Conservation (phyloP, 176 grass and related monocot genomes). For the Melocanna baccifera region DNA sequence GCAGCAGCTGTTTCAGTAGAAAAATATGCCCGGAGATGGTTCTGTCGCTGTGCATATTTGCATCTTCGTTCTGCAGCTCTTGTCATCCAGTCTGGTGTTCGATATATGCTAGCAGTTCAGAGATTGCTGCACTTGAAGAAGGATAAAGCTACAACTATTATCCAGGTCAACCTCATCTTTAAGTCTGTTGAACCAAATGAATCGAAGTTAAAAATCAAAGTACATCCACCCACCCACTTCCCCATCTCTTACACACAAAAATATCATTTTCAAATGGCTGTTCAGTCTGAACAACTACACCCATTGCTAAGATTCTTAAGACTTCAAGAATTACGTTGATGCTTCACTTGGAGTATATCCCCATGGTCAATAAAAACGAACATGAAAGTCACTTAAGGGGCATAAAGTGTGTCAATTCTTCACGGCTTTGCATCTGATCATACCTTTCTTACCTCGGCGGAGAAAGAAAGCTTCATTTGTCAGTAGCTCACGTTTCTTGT, state of each 20-base stretch:
- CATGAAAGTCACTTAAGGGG: background rate
- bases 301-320: background rate
- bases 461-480: background rate
- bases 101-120: constrained; percentile 39
- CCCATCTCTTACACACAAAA: background rate
- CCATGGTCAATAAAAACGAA: background rate
- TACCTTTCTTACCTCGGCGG: background rate
- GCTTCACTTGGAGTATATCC: background rate
- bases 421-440: background rate
- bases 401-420: background rate
- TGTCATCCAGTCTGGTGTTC: constrained; percentile 72
- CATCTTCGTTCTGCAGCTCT: constrained; percentile 44
- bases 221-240: background rate
- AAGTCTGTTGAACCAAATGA: constrained; percentile 24
- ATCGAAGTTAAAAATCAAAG: background rate
- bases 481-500: background rate
- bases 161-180: constrained; percentile 55
- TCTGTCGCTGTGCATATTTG: constrained; percentile 53
- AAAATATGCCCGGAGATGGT: constrained; percentile 66
- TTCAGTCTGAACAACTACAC: background rate
- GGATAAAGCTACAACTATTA: constrained; percentile 51
- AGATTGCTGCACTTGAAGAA: constrained; percentile 53
- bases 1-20: constrained; percentile 67
- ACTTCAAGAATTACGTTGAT: background rate
- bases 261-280: background rate